Conservation (phyloP, 441 rosid species). For the Corymbia calophylla region DNA sequence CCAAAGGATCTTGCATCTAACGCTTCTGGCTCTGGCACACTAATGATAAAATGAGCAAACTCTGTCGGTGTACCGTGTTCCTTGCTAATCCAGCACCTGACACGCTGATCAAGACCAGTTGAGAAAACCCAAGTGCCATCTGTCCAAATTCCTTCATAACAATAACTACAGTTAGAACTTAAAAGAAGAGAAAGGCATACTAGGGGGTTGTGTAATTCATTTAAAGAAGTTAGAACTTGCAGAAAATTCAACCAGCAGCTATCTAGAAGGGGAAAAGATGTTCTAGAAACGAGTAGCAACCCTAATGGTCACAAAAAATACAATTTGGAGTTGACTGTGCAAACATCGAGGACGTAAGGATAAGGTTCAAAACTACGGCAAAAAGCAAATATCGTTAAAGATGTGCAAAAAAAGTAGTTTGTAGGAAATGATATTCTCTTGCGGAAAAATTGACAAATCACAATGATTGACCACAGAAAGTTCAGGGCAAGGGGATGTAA, state of each 20-base stretch:
- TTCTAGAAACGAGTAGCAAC: not conserved
- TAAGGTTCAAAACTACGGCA: not conserved
- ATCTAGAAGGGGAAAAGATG: not conserved
- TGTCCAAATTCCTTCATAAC: constrained; percentile 77
- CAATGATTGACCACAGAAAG: not conserved
- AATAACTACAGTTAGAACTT: not conserved
- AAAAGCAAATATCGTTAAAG: not conserved
- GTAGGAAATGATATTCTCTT: not conserved
- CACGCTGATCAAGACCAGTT: constrained; percentile 95
- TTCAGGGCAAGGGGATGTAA: not conserved
- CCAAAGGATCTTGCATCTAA: constrained; percentile 62
- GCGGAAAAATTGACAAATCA: not conserved
- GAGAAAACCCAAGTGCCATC: constrained; percentile 84
- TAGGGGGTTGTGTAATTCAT: not conserved
- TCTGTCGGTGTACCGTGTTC: constrained; percentile 38
- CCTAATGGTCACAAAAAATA: not conserved
- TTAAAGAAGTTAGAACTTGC: not conserved
- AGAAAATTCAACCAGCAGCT: not conserved
- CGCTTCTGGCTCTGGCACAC: constrained; percentile 96
- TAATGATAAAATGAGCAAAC: constrained; percentile 47
- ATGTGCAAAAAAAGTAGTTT: not conserved
- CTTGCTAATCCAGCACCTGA: constrained; percentile 71
- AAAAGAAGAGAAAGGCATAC: not conserved
- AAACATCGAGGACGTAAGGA: not conserved
- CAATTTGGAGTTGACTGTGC: not conserved